phyloP scores from a whole-genome alignment of 2,329 filamentous ascomycete genomes.

The Beauveria rudraprayagi region DNA sequence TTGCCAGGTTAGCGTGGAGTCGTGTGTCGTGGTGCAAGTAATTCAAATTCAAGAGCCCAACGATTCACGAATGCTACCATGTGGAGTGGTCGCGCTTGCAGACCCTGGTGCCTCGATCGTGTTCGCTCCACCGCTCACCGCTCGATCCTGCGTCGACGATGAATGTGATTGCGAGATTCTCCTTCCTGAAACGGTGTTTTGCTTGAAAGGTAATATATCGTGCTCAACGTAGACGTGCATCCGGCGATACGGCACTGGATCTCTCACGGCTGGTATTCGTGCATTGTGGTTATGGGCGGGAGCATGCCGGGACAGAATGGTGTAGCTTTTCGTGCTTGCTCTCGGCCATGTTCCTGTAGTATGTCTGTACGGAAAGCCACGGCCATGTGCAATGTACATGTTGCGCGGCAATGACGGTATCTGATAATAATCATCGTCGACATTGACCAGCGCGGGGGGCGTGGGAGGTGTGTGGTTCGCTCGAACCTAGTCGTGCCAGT shows the following conservation, averaged over 20 bases:
- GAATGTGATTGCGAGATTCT: neutral
- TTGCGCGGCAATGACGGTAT: neutral
- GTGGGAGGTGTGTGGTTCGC: neutral
- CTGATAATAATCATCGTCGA: neutral
- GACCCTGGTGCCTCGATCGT: slow-evolving; percentile 2
- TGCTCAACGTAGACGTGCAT: neutral
- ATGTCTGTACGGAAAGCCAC: no score
- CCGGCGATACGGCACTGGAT: neutral
- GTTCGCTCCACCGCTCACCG: slow-evolving; percentile 7
- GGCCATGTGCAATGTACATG: no score
- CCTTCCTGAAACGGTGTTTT: neutral
- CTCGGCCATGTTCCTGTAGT: neutral
- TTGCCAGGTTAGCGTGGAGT: neutral
- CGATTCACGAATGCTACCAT: neutral
- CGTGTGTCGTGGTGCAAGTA: neutral
- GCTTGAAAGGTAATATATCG: no score
- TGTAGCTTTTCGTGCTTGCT: neutral
- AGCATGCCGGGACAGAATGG: neutral
- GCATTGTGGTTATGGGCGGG: neutral
- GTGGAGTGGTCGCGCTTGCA: neutral
- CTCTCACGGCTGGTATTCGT: neutral
- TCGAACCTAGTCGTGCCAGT: neutral
- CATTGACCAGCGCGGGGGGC: no score
- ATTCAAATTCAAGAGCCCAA: neutral
- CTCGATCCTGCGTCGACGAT: slow-evolving; percentile 10